These are phyloP conservation scores for Selaginella moellendorffii DNA, from an alignment of 75 land plant species.

Conservation along the genomic window DNA sequence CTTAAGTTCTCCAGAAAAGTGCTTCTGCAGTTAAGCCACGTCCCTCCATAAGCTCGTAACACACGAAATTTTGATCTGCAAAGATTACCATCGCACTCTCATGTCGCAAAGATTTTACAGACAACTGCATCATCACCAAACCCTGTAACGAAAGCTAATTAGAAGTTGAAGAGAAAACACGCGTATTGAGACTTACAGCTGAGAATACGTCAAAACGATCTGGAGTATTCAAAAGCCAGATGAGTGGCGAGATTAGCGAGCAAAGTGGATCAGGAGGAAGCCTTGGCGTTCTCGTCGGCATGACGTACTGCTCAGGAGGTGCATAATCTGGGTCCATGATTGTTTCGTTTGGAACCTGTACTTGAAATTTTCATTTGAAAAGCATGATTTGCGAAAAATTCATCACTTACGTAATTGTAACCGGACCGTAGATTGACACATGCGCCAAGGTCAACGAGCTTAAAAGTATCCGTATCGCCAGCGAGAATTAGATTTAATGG, in stretches of 20 bases:
- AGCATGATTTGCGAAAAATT: not conserved
- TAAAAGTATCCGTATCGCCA: constrained; percentile 15
- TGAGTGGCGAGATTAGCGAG: constrained; percentile 17
- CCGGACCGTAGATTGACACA: constrained; percentile 24
- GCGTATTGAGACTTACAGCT: constrained; percentile 11
- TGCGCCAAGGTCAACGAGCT: constrained; percentile 22
- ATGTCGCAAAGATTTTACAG: constrained; percentile 18
- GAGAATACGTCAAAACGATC: constrained; percentile 23
- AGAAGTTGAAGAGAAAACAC: not conserved
- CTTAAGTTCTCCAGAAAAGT: constrained; percentile 14
- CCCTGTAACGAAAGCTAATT: constrained; percentile 11
- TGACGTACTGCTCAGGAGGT: constrained; percentile 25
- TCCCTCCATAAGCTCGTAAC: no score
- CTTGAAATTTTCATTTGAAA: not conserved
- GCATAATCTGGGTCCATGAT: constrained; percentile 21
- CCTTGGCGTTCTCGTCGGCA: constrained; percentile 19
- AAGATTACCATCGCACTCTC: constrained; percentile 16
- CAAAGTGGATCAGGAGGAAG: constrained; percentile 23
- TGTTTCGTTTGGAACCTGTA: constrained; percentile 22
- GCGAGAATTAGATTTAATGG: constrained; percentile 16
- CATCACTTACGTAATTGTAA: constrained; percentile 19
- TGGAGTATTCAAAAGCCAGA: constrained; percentile 22
- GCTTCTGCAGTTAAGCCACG: constrained; percentile 10
- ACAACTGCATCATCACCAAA: constrained; percentile 21
- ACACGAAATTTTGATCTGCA: not conserved